These are phyloP conservation scores for Botrytis fragariae DNA, from an alignment of 2,329 filamentous ascomycete genomes.

Conservation along the genomic window DNA sequence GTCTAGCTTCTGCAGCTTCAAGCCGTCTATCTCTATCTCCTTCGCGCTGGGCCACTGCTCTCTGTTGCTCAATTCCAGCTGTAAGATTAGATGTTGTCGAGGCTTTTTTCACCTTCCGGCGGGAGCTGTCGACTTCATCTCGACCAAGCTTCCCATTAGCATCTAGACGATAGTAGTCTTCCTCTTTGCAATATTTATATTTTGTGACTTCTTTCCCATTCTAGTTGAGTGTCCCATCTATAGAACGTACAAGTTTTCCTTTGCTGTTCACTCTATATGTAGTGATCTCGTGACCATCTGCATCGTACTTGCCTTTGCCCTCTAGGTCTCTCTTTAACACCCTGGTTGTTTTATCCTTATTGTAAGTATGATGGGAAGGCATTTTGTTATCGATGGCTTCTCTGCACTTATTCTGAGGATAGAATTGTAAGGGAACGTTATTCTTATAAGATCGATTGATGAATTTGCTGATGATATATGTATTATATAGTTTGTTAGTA, in stretches of 20 bases:
- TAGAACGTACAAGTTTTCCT: not conserved
- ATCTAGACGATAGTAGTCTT: not conserved
- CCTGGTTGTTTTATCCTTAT: not conserved
- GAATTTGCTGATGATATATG: not conserved
- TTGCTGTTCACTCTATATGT: not conserved
- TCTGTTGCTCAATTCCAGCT: not conserved
- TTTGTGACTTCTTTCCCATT: not conserved
- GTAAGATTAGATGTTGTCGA: not conserved
- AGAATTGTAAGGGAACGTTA: not conserved
- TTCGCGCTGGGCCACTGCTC: accelerated
- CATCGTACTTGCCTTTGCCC: not conserved
- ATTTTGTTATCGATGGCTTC: not conserved
- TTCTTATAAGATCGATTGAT: not conserved
- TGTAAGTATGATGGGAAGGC: not conserved
- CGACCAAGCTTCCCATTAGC: not conserved
- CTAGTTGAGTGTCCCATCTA: not conserved
- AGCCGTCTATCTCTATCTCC: not conserved
- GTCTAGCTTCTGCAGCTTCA: not conserved
- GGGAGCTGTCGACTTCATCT: not conserved
- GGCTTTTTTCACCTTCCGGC: not conserved
- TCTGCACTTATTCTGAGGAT: not conserved
- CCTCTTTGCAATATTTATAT: not conserved
- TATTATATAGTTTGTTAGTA: not conserved
- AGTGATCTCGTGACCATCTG: not conserved
- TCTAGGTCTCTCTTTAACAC: too few relatives aligned